Evolutionary conservation across 192 early-diverging fungal species (phyloP), one percentile per base, ranked within the genome.

Genomic region (Backusella morwellensis): DNA sequence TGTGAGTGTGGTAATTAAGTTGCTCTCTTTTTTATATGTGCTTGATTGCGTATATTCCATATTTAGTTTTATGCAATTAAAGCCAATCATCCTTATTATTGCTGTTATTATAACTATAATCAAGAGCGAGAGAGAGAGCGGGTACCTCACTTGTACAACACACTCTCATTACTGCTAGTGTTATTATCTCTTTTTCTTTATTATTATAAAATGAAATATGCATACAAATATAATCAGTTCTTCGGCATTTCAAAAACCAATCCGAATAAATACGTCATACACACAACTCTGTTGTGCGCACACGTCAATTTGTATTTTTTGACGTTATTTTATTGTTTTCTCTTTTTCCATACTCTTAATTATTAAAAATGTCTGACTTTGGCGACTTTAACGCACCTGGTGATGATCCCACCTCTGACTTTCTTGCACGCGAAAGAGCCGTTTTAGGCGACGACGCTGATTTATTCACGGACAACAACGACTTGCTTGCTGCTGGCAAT

Each of bases 361-460:
- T 74, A 32, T 63, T 21, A 44, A 21, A 21, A 11, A 84, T 84
- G 83, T 82, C 83, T 75, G 83, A 84, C 29, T 84, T 84, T 79
- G 83, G 83, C 40, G 80, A 77, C 50, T 84, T 84, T 44, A 82
- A 75, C 67, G 44, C 75, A 67, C 56, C 80, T 44, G 54, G 78
- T 3, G 85, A 83, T 74, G 92, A 95, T 74, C 92, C 91, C 29
- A 91, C 88, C 35, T 89, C 89, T 74, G 92, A 93, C 47, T 95
- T 95, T 70, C 87, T 95, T 59, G 92, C 93, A 23, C 86, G 90
- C 72, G 93, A 95, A 83, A 88, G 90, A 35, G 92, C 89, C 15
- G 84, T 87, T 19, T 84, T 95, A 40, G 93, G 93, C 59, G 86
- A 86, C 19, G 92, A 92, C 74, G 91, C 92, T 21, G 90, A 91